Evolutionary conservation across 2,329 filamentous ascomycete species (phyloP), one percentile per base, ranked within the genome.

Genomic region (Penicillium sp.): DNA sequence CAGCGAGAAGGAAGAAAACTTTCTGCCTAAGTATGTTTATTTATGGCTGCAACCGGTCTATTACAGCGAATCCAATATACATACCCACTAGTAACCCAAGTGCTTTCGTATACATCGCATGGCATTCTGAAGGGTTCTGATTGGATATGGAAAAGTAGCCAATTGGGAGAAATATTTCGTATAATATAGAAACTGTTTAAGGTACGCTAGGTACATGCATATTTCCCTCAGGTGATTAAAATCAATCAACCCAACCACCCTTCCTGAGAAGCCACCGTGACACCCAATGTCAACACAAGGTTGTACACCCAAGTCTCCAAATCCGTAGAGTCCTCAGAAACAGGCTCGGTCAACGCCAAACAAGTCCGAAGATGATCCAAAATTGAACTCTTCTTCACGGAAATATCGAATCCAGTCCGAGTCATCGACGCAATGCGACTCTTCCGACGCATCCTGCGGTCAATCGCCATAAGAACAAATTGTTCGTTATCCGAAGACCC

Each of bases 251-350:
- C 45, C 13, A 67, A 41, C 71, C 70, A 73, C 0, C 67, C 65
- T 55, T 71, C 66, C 40, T 64, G 54, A 54, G 63, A 59, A 19
- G 67, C 66, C 48, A 74, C 63, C 58, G 68, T 68, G 2, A 69
- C 60, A 29, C 72, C 68, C 57, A 73, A 41, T 34, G 70, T 66
- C 53, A 75, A 59, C 50, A 72, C 60, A 10, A 67, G 50, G 19
- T 70, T 70, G 59, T 71, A 66, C 43, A 75, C 38, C 62, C 53
- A 62, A 29, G 54, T 59, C 16, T 70, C 60, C 46, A 71, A 55
- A 29, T 51, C 41, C 52, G 64, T 50, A 15, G 63, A 58, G 49
- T 5, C 40, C 53, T 23, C 34, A 41, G 44, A 53, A 33, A 55
- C 23, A 16, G 63, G 58, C 45, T 45, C 53, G 13, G 58, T 59